Evolutionary conservation across 179 eudicot species (phyloP), one percentile per base, ranked within the genome.

Genomic region (Camellia oleifera): DNA sequence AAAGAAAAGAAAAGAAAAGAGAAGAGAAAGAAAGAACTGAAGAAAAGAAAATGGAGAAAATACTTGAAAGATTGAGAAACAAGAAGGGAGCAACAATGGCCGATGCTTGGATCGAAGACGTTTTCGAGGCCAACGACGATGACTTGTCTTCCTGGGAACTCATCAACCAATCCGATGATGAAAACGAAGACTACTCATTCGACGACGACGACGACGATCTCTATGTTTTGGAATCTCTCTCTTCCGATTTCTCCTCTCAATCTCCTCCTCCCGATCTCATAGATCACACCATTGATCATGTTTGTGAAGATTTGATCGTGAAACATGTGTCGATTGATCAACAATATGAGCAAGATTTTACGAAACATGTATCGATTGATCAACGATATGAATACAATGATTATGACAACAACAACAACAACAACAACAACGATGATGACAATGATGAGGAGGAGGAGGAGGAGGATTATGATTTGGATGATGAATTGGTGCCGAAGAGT

Each of bases 401-500:
- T n/a, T 50, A 71, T 20, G 40, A 32, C 1, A 32, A 32, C 40
- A 32, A 32, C 32, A 26, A 26, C 32, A 26, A 26, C 32, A 26
- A 26, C 32, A 26, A 26, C 40, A 32, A 32, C 40, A 32, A 32
- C 2, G 2, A 32, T 1, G 72, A 64, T 72, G 65, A 56, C 58
- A 69, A 54, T 8, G 65, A 72, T 0, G 85, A 62, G 10, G 80
- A 53, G 0, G 69, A 76, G 3, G 81, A 81, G 4, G 80, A 70
- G 15, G 76, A 70, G 9, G 86, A 78, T 14, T 71, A 82, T 73
- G 98, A 72, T 45, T 75, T 86, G 72, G 97, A 93, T 79, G 97
- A 93, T 78, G 92, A 93, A 45, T 70, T 90, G 78, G 93, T 92
- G 71, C 95, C 97, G 54, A 81, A 84, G 88, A 83, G 60, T 53